Conservation (phyloP, 768 basidiomycete genomes). For the Termitomyces sp. region DNA sequence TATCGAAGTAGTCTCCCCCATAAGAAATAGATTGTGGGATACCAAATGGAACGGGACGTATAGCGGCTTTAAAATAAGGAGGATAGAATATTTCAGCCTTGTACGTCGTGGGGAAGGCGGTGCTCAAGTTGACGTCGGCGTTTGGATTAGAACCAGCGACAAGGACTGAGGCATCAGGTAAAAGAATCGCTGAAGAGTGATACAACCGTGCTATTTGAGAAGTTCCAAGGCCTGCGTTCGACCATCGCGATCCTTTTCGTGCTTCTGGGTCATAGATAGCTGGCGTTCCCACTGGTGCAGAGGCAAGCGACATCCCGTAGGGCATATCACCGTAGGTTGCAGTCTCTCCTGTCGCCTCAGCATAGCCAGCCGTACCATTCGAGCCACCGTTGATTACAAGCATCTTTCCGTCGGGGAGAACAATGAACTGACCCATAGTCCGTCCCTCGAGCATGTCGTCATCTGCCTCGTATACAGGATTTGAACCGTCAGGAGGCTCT, state of each 20-base stretch:
- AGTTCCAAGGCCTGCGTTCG: slow-evolving; percentile 44
- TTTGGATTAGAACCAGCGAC: slow-evolving; percentile 94
- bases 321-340: slow-evolving; percentile 45
- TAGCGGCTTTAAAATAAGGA: slow-evolving; percentile 68
- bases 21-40: slow-evolving; percentile 72
- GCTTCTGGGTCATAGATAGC: slow-evolving; percentile 64
- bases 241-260: slow-evolving; percentile 58
- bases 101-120: slow-evolving; percentile 71
- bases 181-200: slow-evolving; percentile 72
- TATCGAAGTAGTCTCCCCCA: slow-evolving; percentile 75
- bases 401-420: slow-evolving; percentile 69
- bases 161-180: slow-evolving; percentile 79
- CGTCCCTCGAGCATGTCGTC: slow-evolving; percentile 70
- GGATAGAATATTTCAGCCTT: slow-evolving; percentile 88
- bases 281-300: slow-evolving; percentile 60
- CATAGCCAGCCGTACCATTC: slow-evolving; percentile 79
- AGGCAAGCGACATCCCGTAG: slow-evolving; percentile 52
- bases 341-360: slow-evolving; percentile 39
- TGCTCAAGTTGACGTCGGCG: slow-evolving; percentile 64
- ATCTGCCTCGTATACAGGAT: slow-evolving; percentile 57
- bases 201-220: slow-evolving; percentile 67
- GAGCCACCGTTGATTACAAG: slow-evolving; percentile 75
- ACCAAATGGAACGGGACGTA: slow-evolving; percentile 66
- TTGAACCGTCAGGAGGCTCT: slow-evolving; percentile 65
- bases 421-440: slow-evolving; percentile 91